Conservation (phyloP, 177 flowering plant species). For the Telopea speciosissima region DNA sequence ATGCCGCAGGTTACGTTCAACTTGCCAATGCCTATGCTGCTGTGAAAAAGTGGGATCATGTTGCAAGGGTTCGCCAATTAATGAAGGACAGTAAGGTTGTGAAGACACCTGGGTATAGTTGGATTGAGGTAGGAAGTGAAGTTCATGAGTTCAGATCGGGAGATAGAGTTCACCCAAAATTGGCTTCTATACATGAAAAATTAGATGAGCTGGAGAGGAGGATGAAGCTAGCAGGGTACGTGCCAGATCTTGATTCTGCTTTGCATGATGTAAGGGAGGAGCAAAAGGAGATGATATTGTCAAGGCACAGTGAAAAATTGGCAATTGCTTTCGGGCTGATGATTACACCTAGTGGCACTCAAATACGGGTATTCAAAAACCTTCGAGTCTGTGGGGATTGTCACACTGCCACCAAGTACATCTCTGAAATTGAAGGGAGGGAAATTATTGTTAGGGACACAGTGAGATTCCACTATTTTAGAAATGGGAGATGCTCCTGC, state of each 20-base stretch:
- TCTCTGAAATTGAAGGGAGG: neutral
- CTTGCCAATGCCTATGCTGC: neutral
- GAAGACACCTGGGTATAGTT: neutral
- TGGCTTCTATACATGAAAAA: neutral
- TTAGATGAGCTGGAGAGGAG: neutral
- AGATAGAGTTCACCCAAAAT: neutral
- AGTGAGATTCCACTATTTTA: neutral
- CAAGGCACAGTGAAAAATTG: neutral
- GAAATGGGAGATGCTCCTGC: neutral
- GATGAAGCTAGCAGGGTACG: neutral
- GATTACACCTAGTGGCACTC: neutral
- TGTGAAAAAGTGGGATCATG: neutral
- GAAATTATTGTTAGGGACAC: neutral
- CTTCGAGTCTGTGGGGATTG: neutral
- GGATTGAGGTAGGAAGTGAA: neutral
- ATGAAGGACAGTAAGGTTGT: neutral
- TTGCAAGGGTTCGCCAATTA: neutral
- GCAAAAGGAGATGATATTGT: neutral
- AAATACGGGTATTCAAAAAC: neutral
- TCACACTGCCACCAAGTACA: neutral
- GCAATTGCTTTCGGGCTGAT: neutral
- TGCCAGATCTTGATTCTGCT: neutral
- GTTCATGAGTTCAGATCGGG: neutral
- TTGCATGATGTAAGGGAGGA: neutral
- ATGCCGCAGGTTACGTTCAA: neutral